Conservation (phyloP, 176 grass and related monocot species). For the Calamus simplicifolius region DNA sequence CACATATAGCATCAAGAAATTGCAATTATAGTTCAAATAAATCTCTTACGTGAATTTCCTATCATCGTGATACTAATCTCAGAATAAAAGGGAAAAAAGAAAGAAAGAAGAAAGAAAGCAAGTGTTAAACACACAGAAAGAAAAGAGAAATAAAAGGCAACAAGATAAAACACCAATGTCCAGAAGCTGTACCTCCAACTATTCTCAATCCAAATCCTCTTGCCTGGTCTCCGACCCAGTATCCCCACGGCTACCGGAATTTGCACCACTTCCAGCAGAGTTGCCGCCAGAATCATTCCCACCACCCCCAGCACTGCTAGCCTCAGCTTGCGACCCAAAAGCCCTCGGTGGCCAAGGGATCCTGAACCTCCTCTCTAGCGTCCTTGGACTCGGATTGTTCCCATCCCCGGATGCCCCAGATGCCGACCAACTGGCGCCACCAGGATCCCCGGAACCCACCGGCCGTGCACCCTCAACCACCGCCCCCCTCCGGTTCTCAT, state of each 20-base stretch:
- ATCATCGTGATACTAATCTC: no score
- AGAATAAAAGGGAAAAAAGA: no score
- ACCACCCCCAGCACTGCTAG: constrained; percentile 29
- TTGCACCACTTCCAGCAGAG: not conserved
- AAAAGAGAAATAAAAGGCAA: no score
- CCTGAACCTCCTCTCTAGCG: constrained; percentile 77
- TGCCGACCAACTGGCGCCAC: not conserved
- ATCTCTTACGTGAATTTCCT: no score
- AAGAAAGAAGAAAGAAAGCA: no score
- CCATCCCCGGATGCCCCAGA: not conserved
- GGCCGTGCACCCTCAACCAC: not conserved
- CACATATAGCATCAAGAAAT: no score
- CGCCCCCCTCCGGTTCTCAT: constrained; percentile 14
- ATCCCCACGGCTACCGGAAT: constrained; percentile 10
- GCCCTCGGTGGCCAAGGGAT: constrained; percentile 63
- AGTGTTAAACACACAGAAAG: no score
- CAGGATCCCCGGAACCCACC: constrained; percentile 1
- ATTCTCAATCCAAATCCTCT: constrained; percentile 79
- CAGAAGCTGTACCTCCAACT: no score
- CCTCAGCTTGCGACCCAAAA: constrained; percentile 28
- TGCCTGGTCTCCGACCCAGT: constrained; percentile 11
- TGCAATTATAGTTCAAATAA: no score
- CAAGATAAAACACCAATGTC: no score
- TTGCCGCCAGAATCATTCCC: not conserved
- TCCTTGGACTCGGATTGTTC: constrained; percentile 29